Base-by-base conservation (phyloP, 2,329 filamentous ascomycete genomes). In the Sporothrix humicola region DNA sequence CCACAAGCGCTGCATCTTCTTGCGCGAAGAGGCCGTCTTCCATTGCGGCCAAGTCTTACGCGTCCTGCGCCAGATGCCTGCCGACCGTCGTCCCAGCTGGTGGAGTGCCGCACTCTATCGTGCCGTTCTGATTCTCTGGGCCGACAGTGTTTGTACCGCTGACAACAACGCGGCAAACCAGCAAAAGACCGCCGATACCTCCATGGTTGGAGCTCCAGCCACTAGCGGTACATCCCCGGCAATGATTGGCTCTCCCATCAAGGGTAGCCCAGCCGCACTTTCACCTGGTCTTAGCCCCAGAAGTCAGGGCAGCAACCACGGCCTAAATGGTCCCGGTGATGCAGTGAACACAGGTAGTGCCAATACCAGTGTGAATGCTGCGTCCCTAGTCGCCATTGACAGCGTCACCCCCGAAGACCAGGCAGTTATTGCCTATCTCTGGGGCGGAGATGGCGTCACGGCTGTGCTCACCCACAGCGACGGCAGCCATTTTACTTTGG, bases 41-140 rank as follows among this genome's bases (percentile, higher is more conserved):
- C 91, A 93, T 79, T 89, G 88, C 75, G 90, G 90, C 0, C 91
- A 93, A 80, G 86, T 92, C 3, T 82, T 92, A 59, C 85, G 89
- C 3, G 83, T 92, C 12, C 81, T 92, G 54, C 84, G 87, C 7
- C 82, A 83, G 15, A 92, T 93, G 87, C 85, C 88, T 1, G 82
- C 83, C 44, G 86, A 89, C 68, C 84, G 87, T 2, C 86, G 90
- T 26, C 91, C 91, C 6, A 87, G 86, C 52, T 93, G 91, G 91
- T 93, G 91, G 91, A 83, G 89, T n/a, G 87, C 86, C 1, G 91
- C 90, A 2, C 83, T 93, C 56, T 93, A 93, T 79, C 88, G 91
- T n/a, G 90, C 86, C 1, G 86, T 86, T 3, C 82, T 92, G 73
- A 86, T 90, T 56, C 82, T 91, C 2, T 92, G 89, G 90, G 84